Percentiles rank a stretch among this genome's conserved stretches.
These are phyloP conservation scores for Fonsecaea nubica DNA, from an alignment of 2,329 filamentous ascomycete species.

Conservation along the genomic window DNA sequence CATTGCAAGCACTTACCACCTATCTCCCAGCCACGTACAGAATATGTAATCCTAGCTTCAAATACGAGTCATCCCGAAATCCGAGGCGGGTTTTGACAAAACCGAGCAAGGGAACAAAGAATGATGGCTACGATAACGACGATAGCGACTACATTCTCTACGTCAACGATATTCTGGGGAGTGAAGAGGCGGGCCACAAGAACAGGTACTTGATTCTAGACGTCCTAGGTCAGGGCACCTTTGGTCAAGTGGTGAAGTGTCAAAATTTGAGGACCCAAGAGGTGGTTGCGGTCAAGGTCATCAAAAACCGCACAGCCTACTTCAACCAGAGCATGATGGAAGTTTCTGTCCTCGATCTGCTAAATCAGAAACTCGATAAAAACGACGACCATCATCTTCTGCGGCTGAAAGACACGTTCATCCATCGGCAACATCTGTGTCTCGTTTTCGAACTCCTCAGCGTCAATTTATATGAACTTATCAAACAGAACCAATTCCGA, in stretches of 20 bases:
- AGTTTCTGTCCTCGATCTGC: slow-evolving; percentile 93
- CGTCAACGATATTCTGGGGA: slow-evolving; percentile 97
- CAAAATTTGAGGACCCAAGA: slow-evolving; percentile 98
- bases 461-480: slow-evolving; percentile 96
- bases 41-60: slow-evolving; percentile 97
- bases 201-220: slow-evolving; percentile 97
- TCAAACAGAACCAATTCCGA: slow-evolving; percentile 99
- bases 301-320: slow-evolving; percentile 98
- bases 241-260: slow-evolving; percentile 98
- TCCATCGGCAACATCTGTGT: slow-evolving; percentile 95
- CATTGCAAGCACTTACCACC: slow-evolving; percentile 90
- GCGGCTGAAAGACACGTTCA: slow-evolving; percentile 95
- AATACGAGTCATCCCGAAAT: slow-evolving; percentile 97
- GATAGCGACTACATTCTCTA: slow-evolving; percentile 99
- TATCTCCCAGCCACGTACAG: slow-evolving; percentile 95
- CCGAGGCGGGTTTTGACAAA: slow-evolving; percentile 95
- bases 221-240: slow-evolving; percentile 95
- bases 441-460: slow-evolving; percentile 95
- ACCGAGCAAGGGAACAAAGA: slow-evolving; percentile 97
- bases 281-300: slow-evolving; percentile 97
- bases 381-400: slow-evolving; percentile 97
- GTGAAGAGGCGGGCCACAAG: slow-evolving; percentile 98
- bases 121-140: slow-evolving; percentile 98
- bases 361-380: slow-evolving; percentile 98
- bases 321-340: slow-evolving; percentile 99